These are phyloP conservation scores for Cucumis cinereus DNA, from an alignment of 306 rosid genomes.

Conservation along the genomic window DNA sequence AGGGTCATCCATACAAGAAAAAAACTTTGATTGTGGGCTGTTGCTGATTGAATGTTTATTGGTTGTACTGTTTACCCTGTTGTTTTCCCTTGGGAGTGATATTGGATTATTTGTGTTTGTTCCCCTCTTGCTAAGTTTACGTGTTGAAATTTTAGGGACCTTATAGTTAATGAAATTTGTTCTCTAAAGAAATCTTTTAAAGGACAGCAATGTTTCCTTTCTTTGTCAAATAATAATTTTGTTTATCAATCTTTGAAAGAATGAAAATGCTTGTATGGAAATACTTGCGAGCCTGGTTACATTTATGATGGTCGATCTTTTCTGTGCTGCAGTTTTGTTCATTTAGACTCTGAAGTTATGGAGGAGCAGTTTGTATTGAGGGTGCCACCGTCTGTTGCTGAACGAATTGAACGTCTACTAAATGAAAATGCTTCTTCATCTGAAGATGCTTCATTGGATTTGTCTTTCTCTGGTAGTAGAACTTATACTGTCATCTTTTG, in stretches of 20 bases:
- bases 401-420: conserved; percentile 33
- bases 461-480: conserved; percentile 30
- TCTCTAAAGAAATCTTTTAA: not conserved
- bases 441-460: conserved; percentile 37
- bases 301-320: not conserved
- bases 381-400: conserved; percentile 48
- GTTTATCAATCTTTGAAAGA: not conserved
- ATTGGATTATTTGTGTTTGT: not conserved
- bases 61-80: not conserved
- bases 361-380: conserved; percentile 50
- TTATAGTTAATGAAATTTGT: not conserved
- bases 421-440: conserved; percentile 28
- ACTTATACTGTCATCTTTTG: not conserved
- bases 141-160: not conserved
- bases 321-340: conserved; percentile 2
- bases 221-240: not conserved
- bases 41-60: not conserved
- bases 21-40: not conserved
- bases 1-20: no score
- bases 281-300: not conserved
- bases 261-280: not conserved
- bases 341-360: conserved; percentile 18
- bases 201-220: not conserved
- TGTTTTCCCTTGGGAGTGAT: not conserved
- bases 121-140: not conserved